Base-by-base conservation (phyloP, 768 basidiomycete genomes). In the Psilocybe sp. region DNA sequence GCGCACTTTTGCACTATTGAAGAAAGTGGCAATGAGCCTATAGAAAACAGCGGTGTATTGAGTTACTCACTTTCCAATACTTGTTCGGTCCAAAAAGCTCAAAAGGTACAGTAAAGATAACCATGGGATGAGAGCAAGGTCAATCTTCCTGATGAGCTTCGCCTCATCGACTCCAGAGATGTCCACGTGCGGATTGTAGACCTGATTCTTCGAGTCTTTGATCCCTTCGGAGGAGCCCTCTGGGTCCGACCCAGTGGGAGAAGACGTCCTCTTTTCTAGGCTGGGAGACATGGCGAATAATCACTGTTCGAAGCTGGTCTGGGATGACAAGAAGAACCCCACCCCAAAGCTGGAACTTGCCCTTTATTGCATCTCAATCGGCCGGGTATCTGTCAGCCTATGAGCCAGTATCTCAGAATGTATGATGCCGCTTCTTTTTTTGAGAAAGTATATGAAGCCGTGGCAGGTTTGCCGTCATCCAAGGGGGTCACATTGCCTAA, bases 61-160 rank as follows among this genome's bases (percentile, higher is more conserved):
- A 35, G 12, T 4, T 14, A 44, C 74, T 57, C 47, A 76, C 76
- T 78, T 78, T 67, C 76, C 76, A 53, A 78, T 75, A 51, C 75
- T 76, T 2, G 75, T 77, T 44, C 76, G 73, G 60, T 77, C 76
- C 39, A 70, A 59, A 73, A 89, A 91, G 56, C 84, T 84, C 35
- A 92, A 71, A 34, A 91, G 71, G 66, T 90, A 90, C 57, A 92
- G 66, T 46, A 93, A 75, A 4, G 87, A 83, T 36, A 87, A 60
- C 87, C 85, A 88, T 9, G 84, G 81, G 34, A 86, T 74, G 53
- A 86, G 74, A n/a, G 76, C 75, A 50, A 73, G 56, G 64, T 87
- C 86, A 41, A 89, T 76, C 67, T 87, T 90, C 58, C 87, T 71
- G 53, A 91, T 60, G 52, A 90, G 63, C 61, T 80, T 83, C 49